Evolutionary conservation across 345 rosid species (phyloP).

Genomic region (Diplotaxis tenuifolia): DNA sequence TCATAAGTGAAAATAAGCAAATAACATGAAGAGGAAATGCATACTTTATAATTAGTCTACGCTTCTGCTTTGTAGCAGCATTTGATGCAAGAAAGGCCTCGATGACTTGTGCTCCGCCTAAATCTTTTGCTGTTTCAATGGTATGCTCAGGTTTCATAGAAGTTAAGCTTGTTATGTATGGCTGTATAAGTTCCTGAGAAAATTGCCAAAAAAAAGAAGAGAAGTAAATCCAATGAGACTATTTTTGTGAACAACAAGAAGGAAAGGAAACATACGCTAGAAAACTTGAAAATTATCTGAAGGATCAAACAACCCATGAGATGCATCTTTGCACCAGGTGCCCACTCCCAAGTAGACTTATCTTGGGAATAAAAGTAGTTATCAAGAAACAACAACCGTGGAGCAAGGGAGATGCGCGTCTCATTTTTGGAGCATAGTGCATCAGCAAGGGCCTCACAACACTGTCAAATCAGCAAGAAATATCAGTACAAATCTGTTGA

Average conservation of each 20-base stretch:
- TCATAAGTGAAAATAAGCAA: constrained; percentile 13
- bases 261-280: constrained; percentile 56
- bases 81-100: constrained; percentile 81
- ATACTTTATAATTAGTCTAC: constrained; percentile 69
- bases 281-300: constrained; percentile 74
- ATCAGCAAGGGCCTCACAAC: constrained; percentile 75
- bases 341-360: constrained; percentile 75
- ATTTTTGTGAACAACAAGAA: constrained; percentile 1
- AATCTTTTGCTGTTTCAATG: constrained; percentile 70
- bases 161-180: constrained; percentile 60
- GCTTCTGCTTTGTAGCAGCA: constrained; percentile 73
- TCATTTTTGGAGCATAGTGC: constrained; percentile 61
- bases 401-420: constrained; percentile 56
- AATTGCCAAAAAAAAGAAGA: neutral
- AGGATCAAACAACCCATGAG: constrained; percentile 86
- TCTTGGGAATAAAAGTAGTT: constrained; percentile 61
- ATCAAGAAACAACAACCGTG: constrained; percentile 77
- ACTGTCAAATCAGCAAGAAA: constrained; percentile 49
- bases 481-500: neutral
- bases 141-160: constrained; percentile 72
- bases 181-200: constrained; percentile 71
- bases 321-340: constrained; percentile 69
- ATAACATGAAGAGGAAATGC: constrained; percentile 33
- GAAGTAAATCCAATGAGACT: neutral
- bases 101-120: constrained; percentile 78